Percentiles rank a stretch among this genome's conserved stretches.
Conservation (phyloP, 768 basidiomycete species). For the Amanita jacksonii region DNA sequence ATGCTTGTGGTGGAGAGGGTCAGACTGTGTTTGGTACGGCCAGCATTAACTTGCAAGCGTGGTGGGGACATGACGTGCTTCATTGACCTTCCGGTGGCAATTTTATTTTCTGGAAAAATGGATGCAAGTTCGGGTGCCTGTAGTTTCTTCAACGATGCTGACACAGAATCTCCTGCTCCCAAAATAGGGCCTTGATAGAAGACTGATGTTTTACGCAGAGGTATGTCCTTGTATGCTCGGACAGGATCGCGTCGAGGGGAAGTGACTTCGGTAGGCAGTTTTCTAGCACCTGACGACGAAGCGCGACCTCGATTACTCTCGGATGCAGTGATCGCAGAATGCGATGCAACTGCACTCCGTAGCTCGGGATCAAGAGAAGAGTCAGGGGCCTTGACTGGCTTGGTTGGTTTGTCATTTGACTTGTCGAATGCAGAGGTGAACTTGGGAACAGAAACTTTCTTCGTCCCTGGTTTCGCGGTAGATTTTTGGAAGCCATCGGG, state of each 20-base stretch:
- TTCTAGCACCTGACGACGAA: neutral
- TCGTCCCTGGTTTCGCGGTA: neutral
- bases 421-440: conserved; percentile 4
- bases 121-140: conserved; percentile 1
- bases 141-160: neutral
- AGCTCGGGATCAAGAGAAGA: conserved; percentile 3
- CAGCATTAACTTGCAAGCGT: neutral
- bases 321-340: neutral
- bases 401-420: neutral
- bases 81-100: neutral
- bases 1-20: conserved; percentile 42
- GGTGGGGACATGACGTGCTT: conserved; percentile 1
- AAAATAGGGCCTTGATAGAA: neutral
- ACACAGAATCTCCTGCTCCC: neutral
- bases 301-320: neutral
- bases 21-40: conserved; percentile 22
- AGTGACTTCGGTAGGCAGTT: neutral
- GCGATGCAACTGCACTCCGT: neutral
- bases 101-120: neutral
- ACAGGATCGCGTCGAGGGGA: neutral
- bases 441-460: conserved; percentile 3
- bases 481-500: conserved; percentile 7
- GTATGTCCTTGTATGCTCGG: neutral
- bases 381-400: neutral
- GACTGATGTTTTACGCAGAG: neutral